Evolutionary conservation across 2,329 filamentous ascomycete genomes (phyloP).

Genomic region (Rasamsonia emersonii): DNA sequence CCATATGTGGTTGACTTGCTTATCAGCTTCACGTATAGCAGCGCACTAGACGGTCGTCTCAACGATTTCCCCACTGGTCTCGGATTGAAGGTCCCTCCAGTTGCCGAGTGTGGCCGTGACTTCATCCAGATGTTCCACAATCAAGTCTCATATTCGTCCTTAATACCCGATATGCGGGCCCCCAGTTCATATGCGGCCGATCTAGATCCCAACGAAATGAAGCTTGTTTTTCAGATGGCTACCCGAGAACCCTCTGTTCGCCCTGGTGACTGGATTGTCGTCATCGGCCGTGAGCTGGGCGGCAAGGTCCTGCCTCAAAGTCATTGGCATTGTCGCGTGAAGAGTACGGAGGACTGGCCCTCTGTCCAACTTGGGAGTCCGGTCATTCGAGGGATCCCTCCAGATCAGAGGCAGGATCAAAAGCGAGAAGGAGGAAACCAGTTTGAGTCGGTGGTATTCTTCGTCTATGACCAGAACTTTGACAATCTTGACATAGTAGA

Average conservation of each 20-base stretch:
- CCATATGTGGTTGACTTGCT: slow-evolving; percentile 79
- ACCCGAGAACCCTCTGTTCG: slow-evolving; percentile 25
- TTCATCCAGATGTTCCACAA: background rate
- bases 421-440: background rate
- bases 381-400: slow-evolving; percentile 7
- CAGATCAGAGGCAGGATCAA: no score
- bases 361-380: slow-evolving; percentile 30
- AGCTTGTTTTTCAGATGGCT: slow-evolving; percentile 35
- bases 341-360: slow-evolving; percentile 37
- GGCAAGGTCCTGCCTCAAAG: slow-evolving; percentile 1
- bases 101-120: background rate
- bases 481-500: slow-evolving; percentile 23
- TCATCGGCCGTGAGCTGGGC: slow-evolving; percentile 15
- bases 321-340: slow-evolving; percentile 42
- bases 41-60: slow-evolving; percentile 36
- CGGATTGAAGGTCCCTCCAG: slow-evolving; percentile 43
- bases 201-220: slow-evolving; percentile 29
- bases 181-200: slow-evolving; percentile 10
- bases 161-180: background rate
- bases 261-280: slow-evolving; percentile 46
- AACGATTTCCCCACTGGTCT: slow-evolving; percentile 51
- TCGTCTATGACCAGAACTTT: slow-evolving; percentile 31
- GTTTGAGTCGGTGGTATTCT: slow-evolving; percentile 12
- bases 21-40: slow-evolving; percentile 68
- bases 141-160: no score